Conservation (phyloP, 2,329 filamentous ascomycete species). For the Calonectria henricotiae region DNA sequence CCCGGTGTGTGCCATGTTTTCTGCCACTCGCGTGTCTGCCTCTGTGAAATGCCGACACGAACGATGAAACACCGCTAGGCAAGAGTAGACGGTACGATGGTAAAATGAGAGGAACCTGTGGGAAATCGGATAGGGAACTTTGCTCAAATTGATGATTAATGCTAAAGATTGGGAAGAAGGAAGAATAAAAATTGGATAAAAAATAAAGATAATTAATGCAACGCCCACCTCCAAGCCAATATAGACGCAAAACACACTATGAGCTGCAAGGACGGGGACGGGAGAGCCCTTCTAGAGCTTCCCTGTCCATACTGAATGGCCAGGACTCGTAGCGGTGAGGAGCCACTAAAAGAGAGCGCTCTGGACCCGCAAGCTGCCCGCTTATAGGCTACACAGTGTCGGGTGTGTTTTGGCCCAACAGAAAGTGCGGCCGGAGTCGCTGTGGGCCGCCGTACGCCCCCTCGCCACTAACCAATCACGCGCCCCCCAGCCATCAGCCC, state of each 20-base stretch:
- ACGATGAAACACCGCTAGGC: constrained; percentile 36
- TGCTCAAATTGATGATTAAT: constrained; percentile 9
- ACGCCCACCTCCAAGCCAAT: neutral
- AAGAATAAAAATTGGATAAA: constrained; percentile 7
- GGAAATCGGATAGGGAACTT: neutral
- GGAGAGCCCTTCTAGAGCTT: constrained; percentile 26
- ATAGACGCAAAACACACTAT: constrained; percentile 18
- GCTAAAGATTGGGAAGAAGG: neutral
- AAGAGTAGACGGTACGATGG: constrained; percentile 27
- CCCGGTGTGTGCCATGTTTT: too few relatives aligned
- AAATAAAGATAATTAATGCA: constrained; percentile 6
- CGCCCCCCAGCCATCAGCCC: constrained; percentile 28
- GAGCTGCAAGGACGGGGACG: constrained; percentile 18
- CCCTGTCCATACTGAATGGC: constrained; percentile 8
- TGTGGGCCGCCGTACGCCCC: constrained; percentile 41
- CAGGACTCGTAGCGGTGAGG: constrained; percentile 34
- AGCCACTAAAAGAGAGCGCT: constrained; percentile 27
- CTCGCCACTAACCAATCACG: constrained; percentile 50
- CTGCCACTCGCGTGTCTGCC: neutral
- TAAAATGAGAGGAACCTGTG: constrained; percentile 13
- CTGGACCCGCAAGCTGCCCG: constrained; percentile 10
- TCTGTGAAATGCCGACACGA: constrained; percentile 37
- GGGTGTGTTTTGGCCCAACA: constrained; percentile 29
- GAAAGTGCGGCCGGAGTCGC: constrained; percentile 39
- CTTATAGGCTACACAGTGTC: constrained; percentile 8